Evolutionary conservation across 163 green algal genomes (phyloP).

Genomic region (Scenedesmus sp.): DNA sequence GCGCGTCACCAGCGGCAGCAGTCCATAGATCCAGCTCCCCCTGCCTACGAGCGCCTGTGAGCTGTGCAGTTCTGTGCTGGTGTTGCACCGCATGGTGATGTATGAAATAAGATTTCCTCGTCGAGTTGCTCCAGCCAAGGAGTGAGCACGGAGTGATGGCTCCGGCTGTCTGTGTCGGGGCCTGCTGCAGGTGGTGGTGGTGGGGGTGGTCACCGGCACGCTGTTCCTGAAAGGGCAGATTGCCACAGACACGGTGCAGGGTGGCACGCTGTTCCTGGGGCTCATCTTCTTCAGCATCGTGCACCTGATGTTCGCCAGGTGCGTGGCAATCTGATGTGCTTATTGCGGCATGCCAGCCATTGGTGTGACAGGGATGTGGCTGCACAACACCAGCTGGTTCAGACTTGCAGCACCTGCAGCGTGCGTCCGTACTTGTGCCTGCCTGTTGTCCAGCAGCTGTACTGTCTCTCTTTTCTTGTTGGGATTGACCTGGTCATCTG

Average conservation of each 20-base stretch:
- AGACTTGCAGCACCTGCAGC: no score
- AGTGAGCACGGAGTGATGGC: no score
- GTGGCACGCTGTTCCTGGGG: constrained; percentile 31
- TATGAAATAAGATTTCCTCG: no score
- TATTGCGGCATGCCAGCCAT: not conserved
- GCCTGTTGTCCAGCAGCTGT: no score
- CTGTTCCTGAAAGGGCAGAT: constrained; percentile 56
- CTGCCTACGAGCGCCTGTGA: no score
- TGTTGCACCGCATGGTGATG: no score
- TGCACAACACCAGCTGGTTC: no score
- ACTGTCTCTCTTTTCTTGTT: no score
- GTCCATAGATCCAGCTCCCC: not conserved
- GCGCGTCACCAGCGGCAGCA: not conserved
- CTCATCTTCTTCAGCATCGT: constrained; percentile 74
- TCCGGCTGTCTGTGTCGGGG: not conserved
- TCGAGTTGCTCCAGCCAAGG: no score
- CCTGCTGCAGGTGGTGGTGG: constrained; percentile 8
- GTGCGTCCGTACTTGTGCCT: no score
- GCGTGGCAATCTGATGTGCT: not conserved
- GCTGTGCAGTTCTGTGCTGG: no score
- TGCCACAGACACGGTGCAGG: not conserved
- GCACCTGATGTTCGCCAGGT: constrained; percentile 67
- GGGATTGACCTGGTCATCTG: not conserved
- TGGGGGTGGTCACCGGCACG: constrained; percentile 56
- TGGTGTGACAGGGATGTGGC: no score